Percentiles rank a stretch among this genome's conserved stretches.
Conservation (phyloP, 495 filamentous ascomycete species). For the Parachaetomium inaequale region DNA sequence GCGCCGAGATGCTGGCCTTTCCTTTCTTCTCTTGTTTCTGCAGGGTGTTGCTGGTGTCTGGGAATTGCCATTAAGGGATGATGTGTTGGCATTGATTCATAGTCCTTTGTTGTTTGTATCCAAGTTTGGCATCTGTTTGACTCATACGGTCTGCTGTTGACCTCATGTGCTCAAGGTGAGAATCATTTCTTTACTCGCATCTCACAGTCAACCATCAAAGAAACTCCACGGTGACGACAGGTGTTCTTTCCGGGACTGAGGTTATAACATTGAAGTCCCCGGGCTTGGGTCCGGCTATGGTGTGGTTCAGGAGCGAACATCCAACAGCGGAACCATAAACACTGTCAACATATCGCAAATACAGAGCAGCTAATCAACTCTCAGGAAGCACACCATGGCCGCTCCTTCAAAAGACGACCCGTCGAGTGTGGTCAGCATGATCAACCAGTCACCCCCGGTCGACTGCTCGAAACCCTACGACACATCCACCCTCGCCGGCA, state of each 20-base stretch:
- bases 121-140: background rate
- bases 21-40: background rate
- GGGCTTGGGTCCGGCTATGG: too few species aligned
- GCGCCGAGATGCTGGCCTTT: background rate
- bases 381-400: slow-evolving; percentile 15
- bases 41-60: background rate
- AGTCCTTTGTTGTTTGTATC: background rate
- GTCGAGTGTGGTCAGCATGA: slow-evolving; percentile 23
- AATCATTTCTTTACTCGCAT: background rate
- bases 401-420: slow-evolving; percentile 9
- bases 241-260: background rate
- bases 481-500: slow-evolving; percentile 37
- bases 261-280: too few species aligned
- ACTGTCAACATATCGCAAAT: background rate
- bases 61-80: background rate
- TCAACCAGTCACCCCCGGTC: slow-evolving; percentile 35
- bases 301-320: background rate
- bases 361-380: background rate
- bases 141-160: background rate
- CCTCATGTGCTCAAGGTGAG: background rate
- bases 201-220: background rate
- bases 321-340: background rate
- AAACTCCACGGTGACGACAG: background rate
- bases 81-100: background rate
- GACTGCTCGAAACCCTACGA: slow-evolving; percentile 39